A percentile compares a stretch with the other conserved stretches of the same genome.
Conservation (phyloP, 2,329 filamentous ascomycete species). For the Aspergillus sp. region DNA sequence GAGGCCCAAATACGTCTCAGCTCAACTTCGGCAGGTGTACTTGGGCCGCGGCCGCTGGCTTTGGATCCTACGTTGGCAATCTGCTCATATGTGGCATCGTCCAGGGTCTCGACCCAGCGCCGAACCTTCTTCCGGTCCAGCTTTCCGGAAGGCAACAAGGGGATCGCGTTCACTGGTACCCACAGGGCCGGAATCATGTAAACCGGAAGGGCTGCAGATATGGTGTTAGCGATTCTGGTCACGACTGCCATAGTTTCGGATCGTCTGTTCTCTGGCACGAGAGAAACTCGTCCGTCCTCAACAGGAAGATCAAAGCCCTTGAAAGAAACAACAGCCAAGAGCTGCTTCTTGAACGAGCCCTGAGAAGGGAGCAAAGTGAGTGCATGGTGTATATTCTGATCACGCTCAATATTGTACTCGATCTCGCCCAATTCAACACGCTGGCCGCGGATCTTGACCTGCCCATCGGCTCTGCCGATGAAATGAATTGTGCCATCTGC, state of each 20-base stretch:
- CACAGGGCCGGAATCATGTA: conserved; percentile 16
- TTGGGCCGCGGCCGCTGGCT: background rate
- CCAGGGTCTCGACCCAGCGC: conserved; percentile 9
- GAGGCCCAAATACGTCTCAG: conserved; percentile 14
- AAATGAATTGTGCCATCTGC: conserved; percentile 14
- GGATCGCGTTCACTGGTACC: conserved; percentile 12
- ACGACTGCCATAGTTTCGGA: background rate
- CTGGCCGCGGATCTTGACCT: conserved; percentile 20
- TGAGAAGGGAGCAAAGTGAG: conserved; percentile 5
- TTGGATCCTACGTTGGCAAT: conserved; percentile 5
- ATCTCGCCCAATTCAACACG: conserved; percentile 20
- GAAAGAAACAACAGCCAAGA: background rate
- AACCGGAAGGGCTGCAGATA: conserved; percentile 6
- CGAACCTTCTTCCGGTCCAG: conserved; percentile 13
- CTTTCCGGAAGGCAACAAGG: conserved; percentile 8
- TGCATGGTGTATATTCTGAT: conserved; percentile 9
- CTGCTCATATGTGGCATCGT: conserved; percentile 1
- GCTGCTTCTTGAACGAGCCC: background rate
- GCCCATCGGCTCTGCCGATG: conserved; percentile 16
- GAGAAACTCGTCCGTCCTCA: background rate
- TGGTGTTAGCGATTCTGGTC: background rate
- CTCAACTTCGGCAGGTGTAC: conserved; percentile 4
- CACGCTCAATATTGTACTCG: conserved; percentile 13
- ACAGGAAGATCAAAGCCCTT: background rate
- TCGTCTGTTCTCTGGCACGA: background rate